phyloP scores from a whole-genome alignment of 768 basidiomycete species.

The Tricholoma furcatifolium region DNA sequence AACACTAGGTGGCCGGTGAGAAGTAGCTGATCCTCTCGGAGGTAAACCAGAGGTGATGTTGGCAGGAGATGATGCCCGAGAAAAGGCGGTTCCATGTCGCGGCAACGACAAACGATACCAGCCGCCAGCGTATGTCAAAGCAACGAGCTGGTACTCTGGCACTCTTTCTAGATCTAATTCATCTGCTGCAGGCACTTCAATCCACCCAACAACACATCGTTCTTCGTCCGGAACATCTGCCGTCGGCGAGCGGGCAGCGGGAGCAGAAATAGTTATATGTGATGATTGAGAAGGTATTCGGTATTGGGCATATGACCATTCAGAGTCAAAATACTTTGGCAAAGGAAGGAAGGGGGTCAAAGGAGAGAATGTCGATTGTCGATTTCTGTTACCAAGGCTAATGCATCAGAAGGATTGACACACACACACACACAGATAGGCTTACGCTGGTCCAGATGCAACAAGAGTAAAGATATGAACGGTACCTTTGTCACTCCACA shows the following conservation, averaged over 20 bases:
- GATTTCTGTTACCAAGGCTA: constrained; percentile 51
- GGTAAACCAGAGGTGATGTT: constrained; percentile 36
- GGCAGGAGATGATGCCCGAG: constrained; percentile 13
- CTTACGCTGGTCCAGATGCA: constrained; percentile 65
- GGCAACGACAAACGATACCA: constrained; percentile 86
- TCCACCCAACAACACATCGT: constrained; percentile 87
- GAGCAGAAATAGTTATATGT: constrained; percentile 76
- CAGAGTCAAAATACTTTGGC: constrained; percentile 91
- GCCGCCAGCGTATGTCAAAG: constrained; percentile 85
- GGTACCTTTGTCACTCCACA: constrained; percentile 95
- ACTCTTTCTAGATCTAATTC: constrained; percentile 19
- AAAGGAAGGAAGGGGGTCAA: constrained; percentile 78
- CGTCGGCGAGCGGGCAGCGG: constrained; percentile 50
- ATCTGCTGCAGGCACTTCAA: constrained; percentile 48
- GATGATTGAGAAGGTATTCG: constrained; percentile 83
- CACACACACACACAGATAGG: background rate
- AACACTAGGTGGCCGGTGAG: constrained; percentile 52
- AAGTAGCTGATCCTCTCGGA: constrained; percentile 38
- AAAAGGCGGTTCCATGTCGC: constrained; percentile 22
- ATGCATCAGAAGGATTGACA: background rate
- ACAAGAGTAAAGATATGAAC: constrained; percentile 84
- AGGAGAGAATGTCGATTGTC: constrained; percentile 80
- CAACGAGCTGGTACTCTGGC: constrained; percentile 76
- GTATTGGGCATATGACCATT: constrained; percentile 95
- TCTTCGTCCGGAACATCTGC: constrained; percentile 76